Evolutionary conservation across 2,329 filamentous ascomycete genomes (phyloP), one percentile per base, ranked within the genome.

Genomic region (Fusarium staphyleae): DNA sequence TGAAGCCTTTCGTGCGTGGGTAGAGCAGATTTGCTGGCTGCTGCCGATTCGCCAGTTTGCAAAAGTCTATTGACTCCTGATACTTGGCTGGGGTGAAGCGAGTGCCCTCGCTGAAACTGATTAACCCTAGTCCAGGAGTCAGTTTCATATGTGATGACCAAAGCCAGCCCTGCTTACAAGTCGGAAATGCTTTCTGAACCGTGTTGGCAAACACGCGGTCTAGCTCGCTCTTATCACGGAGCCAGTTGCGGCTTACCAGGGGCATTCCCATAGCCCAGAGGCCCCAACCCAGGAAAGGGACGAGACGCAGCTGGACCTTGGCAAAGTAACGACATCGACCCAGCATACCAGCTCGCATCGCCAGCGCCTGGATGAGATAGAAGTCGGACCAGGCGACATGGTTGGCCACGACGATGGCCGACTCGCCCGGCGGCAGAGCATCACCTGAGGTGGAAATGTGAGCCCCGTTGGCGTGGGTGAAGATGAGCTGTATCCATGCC

Each of bases 221-320:
- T 60, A 87, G 75, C 70, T 87, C 83, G 13, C 68, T 69, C 65
- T 77, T 75, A 67, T 87, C 84, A 52, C 74, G 75, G 62, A 78
- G 76, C 84, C 85, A 87, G 47, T 82, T 80, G 45, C 84, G 74
- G 63, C 77, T 84, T 16, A 87, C 82, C 71, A 87, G 76, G 6
- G 84, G 84, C 82, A 87, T 86, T 3, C 83, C 82, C 77, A 87
- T 84, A 3, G 80, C 83, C 83, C 83, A 86, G 28, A 87, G 74
- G 2, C 83, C 85, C 84, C 84, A 87, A 14, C 84, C 84, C 7
- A 87, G 74, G 54, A 87, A 81, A 4, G 84, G 84, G 11, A 87
- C 80, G 71, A 78, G 76, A 54, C 78, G 78, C 52, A 87, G 74
- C 68, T 85, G 78, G 52, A 79, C 77, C 71, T 87, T 87, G 49